Evolutionary conservation across 176 grass and related monocot genomes (phyloP).

Genomic region (Alopecurus myosuroides): DNA sequence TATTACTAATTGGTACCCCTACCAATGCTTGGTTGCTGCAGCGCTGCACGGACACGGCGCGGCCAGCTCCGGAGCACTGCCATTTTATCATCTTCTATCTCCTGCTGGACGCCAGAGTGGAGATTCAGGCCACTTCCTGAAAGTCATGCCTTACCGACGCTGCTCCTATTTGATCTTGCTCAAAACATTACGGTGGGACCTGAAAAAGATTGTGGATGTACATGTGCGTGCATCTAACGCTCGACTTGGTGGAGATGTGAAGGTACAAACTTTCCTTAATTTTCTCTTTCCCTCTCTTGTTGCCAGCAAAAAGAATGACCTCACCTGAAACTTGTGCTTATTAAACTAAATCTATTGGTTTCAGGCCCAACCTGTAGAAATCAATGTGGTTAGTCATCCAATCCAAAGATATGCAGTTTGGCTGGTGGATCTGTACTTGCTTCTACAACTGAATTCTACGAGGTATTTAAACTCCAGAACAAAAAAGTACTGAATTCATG

Average conservation of each 20-base stretch:
- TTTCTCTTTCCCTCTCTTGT: conserved; percentile 13
- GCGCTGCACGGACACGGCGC: too few species aligned
- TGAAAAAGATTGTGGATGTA: conserved; percentile 97
- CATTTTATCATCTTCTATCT: too few species aligned
- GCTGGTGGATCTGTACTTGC: conserved; percentile 99
- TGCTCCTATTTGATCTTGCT: too few species aligned
- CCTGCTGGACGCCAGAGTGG: too few species aligned
- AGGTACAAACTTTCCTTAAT: conserved; percentile 44
- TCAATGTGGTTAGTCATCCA: conserved; percentile 90
- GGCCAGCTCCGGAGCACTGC: too few species aligned
- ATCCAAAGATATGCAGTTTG: conserved; percentile 98
- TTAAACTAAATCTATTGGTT: conserved; percentile 13
- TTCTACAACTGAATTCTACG: conserved; percentile 91
- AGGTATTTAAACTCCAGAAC: conserved; percentile 69
- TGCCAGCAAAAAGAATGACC: background rate
- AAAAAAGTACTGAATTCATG: background rate
- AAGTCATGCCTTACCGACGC: too few species aligned
- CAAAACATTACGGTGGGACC: conserved; percentile 86
- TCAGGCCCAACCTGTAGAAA: conserved; percentile 91
- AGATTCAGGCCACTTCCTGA: too few species aligned
- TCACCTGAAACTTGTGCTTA: background rate
- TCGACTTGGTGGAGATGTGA: conserved; percentile 53
- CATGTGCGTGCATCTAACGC: conserved; percentile 51
- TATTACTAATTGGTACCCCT: too few species aligned
- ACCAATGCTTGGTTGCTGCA: too few species aligned